These are phyloP conservation scores for Penicillium macrosclerotiorum DNA, from an alignment of 495 filamentous ascomycete species.

Conservation along the genomic window DNA sequence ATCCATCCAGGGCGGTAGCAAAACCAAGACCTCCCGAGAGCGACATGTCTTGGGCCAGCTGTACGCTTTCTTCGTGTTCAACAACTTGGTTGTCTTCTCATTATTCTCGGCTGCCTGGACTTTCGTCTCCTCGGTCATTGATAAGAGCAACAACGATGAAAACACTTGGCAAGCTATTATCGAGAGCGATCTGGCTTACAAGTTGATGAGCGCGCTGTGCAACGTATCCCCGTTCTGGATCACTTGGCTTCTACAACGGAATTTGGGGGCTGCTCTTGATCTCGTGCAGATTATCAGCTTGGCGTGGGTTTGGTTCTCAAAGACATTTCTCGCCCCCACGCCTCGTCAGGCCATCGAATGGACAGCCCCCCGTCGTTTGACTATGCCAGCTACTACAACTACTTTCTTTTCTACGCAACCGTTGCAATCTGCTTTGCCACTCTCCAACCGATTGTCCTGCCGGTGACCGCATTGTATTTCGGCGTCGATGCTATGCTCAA, in stretches of 20 bases:
- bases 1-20: conserved; percentile 74
- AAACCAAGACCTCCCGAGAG: conserved; percentile 87
- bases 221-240: conserved; percentile 88
- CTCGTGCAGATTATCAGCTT: conserved; percentile 80
- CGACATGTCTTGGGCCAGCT: conserved; percentile 89
- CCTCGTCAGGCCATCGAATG: conserved; percentile 91
- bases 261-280: conserved; percentile 87
- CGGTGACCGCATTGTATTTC: conserved; percentile 89
- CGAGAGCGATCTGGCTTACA: conserved; percentile 55
- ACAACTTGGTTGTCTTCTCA: conserved; percentile 92
- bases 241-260: conserved; percentile 86
- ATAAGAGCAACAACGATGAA: conserved; percentile 46
- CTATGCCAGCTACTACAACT: conserved; percentile 94
- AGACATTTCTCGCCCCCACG: conserved; percentile 82
- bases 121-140: conserved; percentile 64
- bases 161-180: conserved; percentile 68
- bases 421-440: conserved; percentile 83
- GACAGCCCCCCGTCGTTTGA: conserved; percentile 89
- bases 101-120: conserved; percentile 78
- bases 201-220: conserved; percentile 69
- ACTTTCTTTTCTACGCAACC: conserved; percentile 91
- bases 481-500: conserved; percentile 81
- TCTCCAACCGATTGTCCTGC: conserved; percentile 87
- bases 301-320: conserved; percentile 74
- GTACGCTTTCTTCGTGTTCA: conserved; percentile 96